Evolutionary conservation across 2,329 filamentous ascomycete species (phyloP), one percentile per base, ranked within the genome.

Genomic region (Fusarium austroafricanum): DNA sequence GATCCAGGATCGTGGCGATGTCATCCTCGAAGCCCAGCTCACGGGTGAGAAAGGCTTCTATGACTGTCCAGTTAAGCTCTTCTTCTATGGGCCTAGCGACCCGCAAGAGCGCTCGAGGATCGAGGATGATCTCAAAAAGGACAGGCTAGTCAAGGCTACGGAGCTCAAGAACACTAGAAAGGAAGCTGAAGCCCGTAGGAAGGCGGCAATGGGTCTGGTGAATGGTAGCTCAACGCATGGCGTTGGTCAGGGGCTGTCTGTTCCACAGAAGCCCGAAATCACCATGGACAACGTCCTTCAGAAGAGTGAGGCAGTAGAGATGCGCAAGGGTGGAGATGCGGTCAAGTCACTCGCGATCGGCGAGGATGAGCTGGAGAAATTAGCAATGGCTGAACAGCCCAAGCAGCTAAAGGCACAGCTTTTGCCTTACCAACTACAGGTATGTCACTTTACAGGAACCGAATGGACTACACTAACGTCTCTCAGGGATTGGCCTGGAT

Each of bases 401-500:
- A 72, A 81, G 9, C 80, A 82, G 8, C 81, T 97, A 40, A 80
- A 84, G 23, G 91, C 93, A 0, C 81, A 86, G 38, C 81, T 97
- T 47, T 83, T 97, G 59, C 90, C 92, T 2, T 96, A 96, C 77
- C 94, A 97, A 74, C 86, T 88, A 47, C 88, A 88, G 77, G 84
- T 84, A 73, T 62, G 76, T 59, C 15, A 42, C 14, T 26, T 17
- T 10, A 17, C 7, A 17, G 6, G 17, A 40, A n/a, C 18, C 33
- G 9, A 14, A 11, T 33, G 26, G 33, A 31, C n/a, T 26, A 57
- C 28, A 39, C 73, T 78, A 18, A 78, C 53, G 15, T 21, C 58
- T 31, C 59, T 10, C 82, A 95, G 82, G 93, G 92, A 9, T 81
- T 97, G 38, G 88, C 90, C 17, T 97, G 94, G 94, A 87, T 97